These are phyloP conservation scores for Arthrobotrys conoides DNA, from an alignment of 2,329 filamentous ascomycete species.

Conservation along the genomic window DNA sequence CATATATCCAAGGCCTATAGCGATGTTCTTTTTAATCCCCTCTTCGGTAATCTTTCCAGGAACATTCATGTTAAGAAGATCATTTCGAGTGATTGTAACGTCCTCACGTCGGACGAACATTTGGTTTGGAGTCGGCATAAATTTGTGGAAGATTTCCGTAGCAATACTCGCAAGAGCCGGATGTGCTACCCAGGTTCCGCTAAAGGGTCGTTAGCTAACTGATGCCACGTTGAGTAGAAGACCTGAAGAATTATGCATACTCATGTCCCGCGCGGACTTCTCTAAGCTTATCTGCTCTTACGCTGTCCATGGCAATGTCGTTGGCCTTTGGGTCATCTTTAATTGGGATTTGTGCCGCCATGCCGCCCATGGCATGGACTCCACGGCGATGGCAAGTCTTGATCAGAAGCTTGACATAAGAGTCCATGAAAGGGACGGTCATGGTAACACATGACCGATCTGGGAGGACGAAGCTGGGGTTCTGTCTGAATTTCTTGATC, in stretches of 20 bases:
- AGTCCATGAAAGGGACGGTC: constrained; percentile 98
- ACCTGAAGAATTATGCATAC: constrained; percentile 66
- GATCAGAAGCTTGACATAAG: constrained; percentile 96
- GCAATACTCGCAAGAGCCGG: constrained; percentile 91
- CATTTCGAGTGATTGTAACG: constrained; percentile 85
- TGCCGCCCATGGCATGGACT: constrained; percentile 98
- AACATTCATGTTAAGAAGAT: constrained; percentile 98
- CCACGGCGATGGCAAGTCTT: constrained; percentile 97
- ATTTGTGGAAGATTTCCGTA: constrained; percentile 92
- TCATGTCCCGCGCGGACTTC: constrained; percentile 96
- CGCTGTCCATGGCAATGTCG: constrained; percentile 91
- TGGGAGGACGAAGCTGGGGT: constrained; percentile 91
- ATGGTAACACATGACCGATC: constrained; percentile 94
- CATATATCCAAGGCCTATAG: constrained; percentile 98
- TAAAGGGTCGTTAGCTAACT: constrained; percentile 28
- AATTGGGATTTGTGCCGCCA: constrained; percentile 99
- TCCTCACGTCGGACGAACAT: constrained; percentile 92
- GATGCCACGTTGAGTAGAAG: neutral
- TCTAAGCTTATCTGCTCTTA: constrained; percentile 94
- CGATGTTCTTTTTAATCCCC: constrained; percentile 96
- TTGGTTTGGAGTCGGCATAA: constrained; percentile 99
- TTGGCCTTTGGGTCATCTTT: constrained; percentile 93
- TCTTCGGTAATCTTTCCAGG: constrained; percentile 92
- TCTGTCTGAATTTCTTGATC: constrained; percentile 99
- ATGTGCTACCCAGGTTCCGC: constrained; percentile 91